Base-by-base conservation (phyloP, 192 early-diverging fungal species). In the Coemansia sp. region DNA sequence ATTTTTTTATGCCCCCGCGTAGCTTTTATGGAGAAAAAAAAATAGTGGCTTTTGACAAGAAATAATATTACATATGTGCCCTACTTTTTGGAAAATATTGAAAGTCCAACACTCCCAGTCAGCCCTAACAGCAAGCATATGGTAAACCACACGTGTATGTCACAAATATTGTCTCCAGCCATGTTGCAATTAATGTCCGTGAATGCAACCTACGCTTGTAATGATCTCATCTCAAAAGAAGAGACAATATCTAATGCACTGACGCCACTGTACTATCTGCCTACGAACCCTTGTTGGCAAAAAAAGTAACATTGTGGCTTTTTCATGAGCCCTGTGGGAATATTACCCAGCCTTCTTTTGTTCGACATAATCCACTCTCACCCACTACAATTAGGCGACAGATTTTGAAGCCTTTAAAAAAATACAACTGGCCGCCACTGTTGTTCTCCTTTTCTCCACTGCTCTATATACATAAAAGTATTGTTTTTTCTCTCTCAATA, bases 291-390 rank as follows among this genome's bases (percentile, higher is more conserved):
- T 52, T 22, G 20, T 11, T 11, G 7, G 47, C 9, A 10, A 24
- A 52, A 27, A 2, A 49, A 52, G 49, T 52, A 52, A 8, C 18
- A 52, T 24, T 3, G 55, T 59, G 55, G 55, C 55, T 12, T 55
- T 38, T 49, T 24, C 10, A 24, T 22, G 49, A 52, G 49, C 22
- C 22, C 22, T 52, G 49, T 52, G 49, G 63, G 44, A 43, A 64
- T 43, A 44, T 31, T 65, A 12, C 29, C 40, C 15, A 59, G 60
- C 69, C 61, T 40, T 71, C 33, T 3, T 43, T 64, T 40, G 42
- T 20, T 15, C 24, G 24, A 38, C 7, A 44, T 42, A 65, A 65
- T 43, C 3, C 43, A 43, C 16, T 31, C 47, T 29, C 29, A 16
- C 20, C 24, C 52, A 5, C 24, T 13, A 24, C 24, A 27, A 40